Percentiles rank a stretch among this genome's conserved stretches.
Evolutionary conservation across 108 stramenopile genomes (phyloP).

Genomic region (Fragilaria crotonensis): DNA sequence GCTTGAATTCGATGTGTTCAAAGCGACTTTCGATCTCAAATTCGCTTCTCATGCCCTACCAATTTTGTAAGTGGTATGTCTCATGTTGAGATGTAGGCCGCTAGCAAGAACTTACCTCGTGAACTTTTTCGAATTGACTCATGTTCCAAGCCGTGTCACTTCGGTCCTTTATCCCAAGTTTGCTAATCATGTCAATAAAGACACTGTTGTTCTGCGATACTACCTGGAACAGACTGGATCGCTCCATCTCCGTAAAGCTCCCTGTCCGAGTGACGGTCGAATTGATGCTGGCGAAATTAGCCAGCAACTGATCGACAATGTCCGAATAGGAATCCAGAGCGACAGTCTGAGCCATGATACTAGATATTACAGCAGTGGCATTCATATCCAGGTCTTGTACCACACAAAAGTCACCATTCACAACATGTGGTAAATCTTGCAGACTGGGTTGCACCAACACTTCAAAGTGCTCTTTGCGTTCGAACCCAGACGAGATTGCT

Average conservation of each 20-base stretch:
- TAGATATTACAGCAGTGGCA: slow-evolving; percentile 83
- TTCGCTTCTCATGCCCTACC: slow-evolving; percentile 31
- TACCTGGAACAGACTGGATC: slow-evolving; percentile 63
- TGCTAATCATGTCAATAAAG: slow-evolving; percentile 85
- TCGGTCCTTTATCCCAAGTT: slow-evolving; percentile 86
- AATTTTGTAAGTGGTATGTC: neutral
- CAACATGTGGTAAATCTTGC: slow-evolving; percentile 26
- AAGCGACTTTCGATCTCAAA: slow-evolving; percentile 69
- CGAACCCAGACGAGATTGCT: slow-evolving; percentile 61
- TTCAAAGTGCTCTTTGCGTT: slow-evolving; percentile 80
- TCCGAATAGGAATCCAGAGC: slow-evolving; percentile 89
- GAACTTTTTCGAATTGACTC: slow-evolving; percentile 77
- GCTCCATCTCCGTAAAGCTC: slow-evolving; percentile 46
- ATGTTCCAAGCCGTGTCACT: slow-evolving; percentile 88
- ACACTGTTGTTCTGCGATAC: slow-evolving; percentile 86
- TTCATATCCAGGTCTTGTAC: slow-evolving; percentile 84
- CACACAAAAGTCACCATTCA: slow-evolving; percentile 72
- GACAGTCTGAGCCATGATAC: slow-evolving; percentile 88
- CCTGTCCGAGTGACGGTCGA: slow-evolving; percentile 63
- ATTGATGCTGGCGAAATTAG: slow-evolving; percentile 73
- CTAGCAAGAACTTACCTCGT: slow-evolving; percentile 55
- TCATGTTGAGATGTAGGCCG: neutral
- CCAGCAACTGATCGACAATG: slow-evolving; percentile 79
- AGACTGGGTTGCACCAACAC: slow-evolving; percentile 67
- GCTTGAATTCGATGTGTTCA: slow-evolving; percentile 86